Base-by-base conservation (phyloP, 2,329 filamentous ascomycete species). In the Gaeumannomyces tritici region DNA sequence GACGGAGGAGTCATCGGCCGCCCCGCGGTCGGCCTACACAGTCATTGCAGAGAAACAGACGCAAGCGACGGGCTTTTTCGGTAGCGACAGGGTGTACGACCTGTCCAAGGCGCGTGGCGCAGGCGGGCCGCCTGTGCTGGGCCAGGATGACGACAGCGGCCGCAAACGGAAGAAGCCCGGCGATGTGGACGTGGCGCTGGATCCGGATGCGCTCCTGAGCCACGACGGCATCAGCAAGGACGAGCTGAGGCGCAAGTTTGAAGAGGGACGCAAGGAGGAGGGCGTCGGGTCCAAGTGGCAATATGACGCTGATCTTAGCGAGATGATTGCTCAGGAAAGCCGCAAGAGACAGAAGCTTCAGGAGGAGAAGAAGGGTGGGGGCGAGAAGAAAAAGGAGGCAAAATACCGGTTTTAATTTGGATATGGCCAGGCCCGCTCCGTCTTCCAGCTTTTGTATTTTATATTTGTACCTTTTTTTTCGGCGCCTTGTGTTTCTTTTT, bases 241-340 rank as follows among this genome's bases (percentile, higher is more conserved):
- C 29, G 90, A 93, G 68, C 74, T 99, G 69, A 84, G 83, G 73
- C 86, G 83, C 70, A 83, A 88, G 71, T 99, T 96, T 70, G 93
- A 98, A 63, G 86, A 78, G 80, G 89, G 79, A 72, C 84, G 75
- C 70, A 80, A 78, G 63, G 83, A 88, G 66, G 89, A 89, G 72
- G 86, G 87, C 24, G 73, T 83, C 28, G 87, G 88, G 47, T 84
- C 86, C 27, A 83, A 86, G 69, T 91, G 88, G 84, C 84, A 86
- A 63, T 80, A 83, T 75, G 90, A 96, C 73, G 93, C 98, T 68
- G 93, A 97, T 72, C 76, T 99, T 63, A 93, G 88, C 69, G 90
- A 96, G 70, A 96, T 99, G 90, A 97, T 99, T 77, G 91, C 91
- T 15, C 88, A 91, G 70, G 95, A 98, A 77, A 91, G 88, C 71